A percentile compares a stretch with the other conserved stretches of the same genome.
These are phyloP conservation scores for Agarophyton chilense DNA, from an alignment of 23 red algal genomes.

Conservation along the genomic window DNA sequence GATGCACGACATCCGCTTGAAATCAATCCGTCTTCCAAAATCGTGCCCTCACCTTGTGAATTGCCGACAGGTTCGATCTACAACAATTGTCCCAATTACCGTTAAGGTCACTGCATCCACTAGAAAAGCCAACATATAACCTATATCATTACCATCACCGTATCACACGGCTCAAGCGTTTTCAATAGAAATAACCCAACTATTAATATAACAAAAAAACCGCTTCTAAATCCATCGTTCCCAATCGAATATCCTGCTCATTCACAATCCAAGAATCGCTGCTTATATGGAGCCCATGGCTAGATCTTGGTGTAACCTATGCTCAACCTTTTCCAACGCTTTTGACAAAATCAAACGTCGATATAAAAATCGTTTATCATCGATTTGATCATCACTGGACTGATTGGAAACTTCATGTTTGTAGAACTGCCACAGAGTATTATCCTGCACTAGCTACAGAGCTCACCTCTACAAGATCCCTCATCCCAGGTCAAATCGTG, in stretches of 20 bases:
- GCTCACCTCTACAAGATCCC: not conserved
- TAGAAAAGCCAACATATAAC: not conserved
- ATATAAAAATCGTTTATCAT: conserved; percentile 37
- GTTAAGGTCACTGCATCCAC: conserved; percentile 3
- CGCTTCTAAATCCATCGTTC: not conserved
- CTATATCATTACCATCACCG: not conserved
- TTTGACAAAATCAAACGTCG: not conserved
- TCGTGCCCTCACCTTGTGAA: not conserved
- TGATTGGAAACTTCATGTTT: conserved; percentile 54
- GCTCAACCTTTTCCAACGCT: conserved; percentile 26
- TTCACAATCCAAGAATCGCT: not conserved
- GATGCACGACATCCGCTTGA: too few relatives aligned
- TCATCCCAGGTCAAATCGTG: not conserved
- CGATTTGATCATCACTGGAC: conserved; percentile 41
- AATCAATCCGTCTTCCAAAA: not conserved
- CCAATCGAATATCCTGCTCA: not conserved
- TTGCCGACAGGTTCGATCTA: not conserved
- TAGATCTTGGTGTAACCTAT: conserved; percentile 19
- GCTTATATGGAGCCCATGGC: not conserved
- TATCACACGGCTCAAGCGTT: not conserved
- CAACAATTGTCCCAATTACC: not conserved
- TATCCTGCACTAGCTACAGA: conserved; percentile 3
- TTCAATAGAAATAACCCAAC: not conserved
- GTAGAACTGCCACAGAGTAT: not conserved
- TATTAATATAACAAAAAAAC: not conserved